These are phyloP conservation scores for Coniella vitis DNA, from an alignment of 2,329 filamentous ascomycete genomes.

Conservation along the genomic window DNA sequence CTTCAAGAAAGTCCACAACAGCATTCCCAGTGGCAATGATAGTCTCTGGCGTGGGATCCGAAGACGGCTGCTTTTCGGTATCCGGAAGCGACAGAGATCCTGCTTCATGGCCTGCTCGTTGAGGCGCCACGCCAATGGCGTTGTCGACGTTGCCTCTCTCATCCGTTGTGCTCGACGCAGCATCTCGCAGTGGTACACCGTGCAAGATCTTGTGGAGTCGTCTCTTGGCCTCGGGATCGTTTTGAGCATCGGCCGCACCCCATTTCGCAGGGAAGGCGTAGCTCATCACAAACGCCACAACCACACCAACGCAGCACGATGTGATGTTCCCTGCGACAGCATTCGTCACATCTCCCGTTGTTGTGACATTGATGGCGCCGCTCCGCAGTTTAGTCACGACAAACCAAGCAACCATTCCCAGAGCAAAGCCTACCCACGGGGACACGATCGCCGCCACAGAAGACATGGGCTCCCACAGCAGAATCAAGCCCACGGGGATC, in stretches of 20 bases:
- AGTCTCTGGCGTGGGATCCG: slow-evolving; percentile 20
- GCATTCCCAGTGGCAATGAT: slow-evolving; percentile 30
- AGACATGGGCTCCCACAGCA: slow-evolving; percentile 33
- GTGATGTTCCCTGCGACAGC: slow-evolving; percentile 32
- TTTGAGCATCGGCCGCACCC: slow-evolving; percentile 16
- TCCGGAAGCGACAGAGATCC: not conserved
- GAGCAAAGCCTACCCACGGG: slow-evolving; percentile 27
- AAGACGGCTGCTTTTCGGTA: slow-evolving; percentile 11
- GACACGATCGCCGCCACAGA: slow-evolving; percentile 28
- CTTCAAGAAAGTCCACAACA: slow-evolving; percentile 34
- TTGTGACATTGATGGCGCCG: slow-evolving; percentile 28
- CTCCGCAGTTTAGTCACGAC: slow-evolving; percentile 27
- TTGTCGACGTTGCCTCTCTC: not conserved
- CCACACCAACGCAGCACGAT: slow-evolving; percentile 27
- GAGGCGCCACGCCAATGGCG: slow-evolving; percentile 1
- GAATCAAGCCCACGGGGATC: slow-evolving; percentile 28
- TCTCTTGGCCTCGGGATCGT: slow-evolving; percentile 19
- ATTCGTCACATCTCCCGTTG: slow-evolving; percentile 30
- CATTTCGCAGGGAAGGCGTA: slow-evolving; percentile 27
- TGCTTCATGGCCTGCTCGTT: slow-evolving; percentile 8
- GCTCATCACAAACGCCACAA: slow-evolving; percentile 28
- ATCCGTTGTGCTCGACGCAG: not conserved
- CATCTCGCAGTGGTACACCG: slow-evolving; percentile 17
- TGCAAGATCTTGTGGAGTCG: slow-evolving; percentile 25
- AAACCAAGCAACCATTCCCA: slow-evolving; percentile 31